Percentiles rank a stretch among this genome's conserved stretches.
These are phyloP conservation scores for Colletotrichum tamarilloi DNA, from an alignment of 2,329 filamentous ascomycete genomes.

Conservation along the genomic window DNA sequence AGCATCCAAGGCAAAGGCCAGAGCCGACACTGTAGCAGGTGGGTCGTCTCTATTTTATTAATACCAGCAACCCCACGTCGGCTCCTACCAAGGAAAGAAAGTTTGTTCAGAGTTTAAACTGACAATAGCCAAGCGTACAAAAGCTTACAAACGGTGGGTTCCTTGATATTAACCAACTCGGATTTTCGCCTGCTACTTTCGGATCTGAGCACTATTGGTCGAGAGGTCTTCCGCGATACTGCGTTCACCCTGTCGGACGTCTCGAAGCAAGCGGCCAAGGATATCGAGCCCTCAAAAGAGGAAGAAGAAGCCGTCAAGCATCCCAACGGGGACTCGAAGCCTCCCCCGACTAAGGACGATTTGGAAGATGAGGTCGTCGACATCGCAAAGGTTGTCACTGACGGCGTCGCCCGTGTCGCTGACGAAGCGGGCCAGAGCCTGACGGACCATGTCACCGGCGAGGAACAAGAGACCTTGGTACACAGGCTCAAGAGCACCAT, in stretches of 20 bases:
- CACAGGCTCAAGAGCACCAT: slow-evolving; percentile 83
- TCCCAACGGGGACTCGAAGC: slow-evolving; percentile 41
- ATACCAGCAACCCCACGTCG: background rate
- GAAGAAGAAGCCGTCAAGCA: slow-evolving; percentile 66
- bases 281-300: slow-evolving; percentile 75
- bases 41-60: slow-evolving; percentile 39
- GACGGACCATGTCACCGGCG: slow-evolving; percentile 77
- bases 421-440: slow-evolving; percentile 75
- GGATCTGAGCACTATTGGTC: slow-evolving; percentile 81
- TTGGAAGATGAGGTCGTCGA: slow-evolving; percentile 67
- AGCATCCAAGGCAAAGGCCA: slow-evolving; percentile 71
- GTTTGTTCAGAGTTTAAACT: slow-evolving; percentile 31
- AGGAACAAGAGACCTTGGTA: slow-evolving; percentile 78
- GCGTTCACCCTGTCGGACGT: slow-evolving; percentile 82
- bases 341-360: slow-evolving; percentile 69
- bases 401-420: slow-evolving; percentile 64
- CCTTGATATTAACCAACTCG: slow-evolving; percentile 87
- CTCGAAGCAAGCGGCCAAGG: slow-evolving; percentile 78
- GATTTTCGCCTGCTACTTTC: slow-evolving; percentile 90
- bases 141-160: slow-evolving; percentile 85
- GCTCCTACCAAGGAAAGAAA: slow-evolving; percentile 7
- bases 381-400: slow-evolving; percentile 63
- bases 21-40: slow-evolving; percentile 79
- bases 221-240: slow-evolving; percentile 88
- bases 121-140: slow-evolving; percentile 70